phyloP scores from a whole-genome alignment of 345 rosid genomes.

The Boechera divaricarpa region DNA sequence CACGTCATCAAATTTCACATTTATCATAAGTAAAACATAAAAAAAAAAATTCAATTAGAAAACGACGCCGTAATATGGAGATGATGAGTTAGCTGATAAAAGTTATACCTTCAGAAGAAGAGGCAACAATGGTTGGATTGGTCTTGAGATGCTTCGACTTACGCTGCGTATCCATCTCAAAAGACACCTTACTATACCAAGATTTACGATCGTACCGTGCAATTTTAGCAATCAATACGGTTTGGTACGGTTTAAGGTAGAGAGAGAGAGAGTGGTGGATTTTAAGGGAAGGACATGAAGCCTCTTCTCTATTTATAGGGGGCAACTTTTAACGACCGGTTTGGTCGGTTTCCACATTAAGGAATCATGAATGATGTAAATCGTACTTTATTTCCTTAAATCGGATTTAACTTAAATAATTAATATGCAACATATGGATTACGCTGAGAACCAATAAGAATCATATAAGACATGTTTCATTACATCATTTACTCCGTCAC shows the following conservation, averaged over 20 bases:
- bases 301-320: conserved; percentile 38
- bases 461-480: not conserved
- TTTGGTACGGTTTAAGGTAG: conserved; percentile 15
- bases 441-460: conserved; percentile 30
- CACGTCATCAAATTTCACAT: conserved; percentile 25
- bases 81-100: not conserved
- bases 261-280: not conserved
- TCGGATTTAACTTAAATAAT: conserved; percentile 29
- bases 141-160: conserved; percentile 42
- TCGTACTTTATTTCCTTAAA: conserved; percentile 22
- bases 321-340: conserved; percentile 32
- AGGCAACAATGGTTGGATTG: conserved; percentile 25
- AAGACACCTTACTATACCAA: conserved; percentile 2
- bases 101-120: conserved; percentile 40
- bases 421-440: conserved; percentile 23
- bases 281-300: conserved; percentile 19
- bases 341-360: conserved; percentile 42
- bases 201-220: conserved; percentile 11
- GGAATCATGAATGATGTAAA: not conserved
- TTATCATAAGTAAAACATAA: not conserved
- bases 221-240: not conserved
- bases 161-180: conserved; percentile 44
- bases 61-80: not conserved
- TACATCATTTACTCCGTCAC: conserved; percentile 42
- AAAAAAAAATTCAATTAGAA: not conserved